phyloP scores from a whole-genome alignment of 441 rosid species.

The Rhodomyrtus psidioides region DNA sequence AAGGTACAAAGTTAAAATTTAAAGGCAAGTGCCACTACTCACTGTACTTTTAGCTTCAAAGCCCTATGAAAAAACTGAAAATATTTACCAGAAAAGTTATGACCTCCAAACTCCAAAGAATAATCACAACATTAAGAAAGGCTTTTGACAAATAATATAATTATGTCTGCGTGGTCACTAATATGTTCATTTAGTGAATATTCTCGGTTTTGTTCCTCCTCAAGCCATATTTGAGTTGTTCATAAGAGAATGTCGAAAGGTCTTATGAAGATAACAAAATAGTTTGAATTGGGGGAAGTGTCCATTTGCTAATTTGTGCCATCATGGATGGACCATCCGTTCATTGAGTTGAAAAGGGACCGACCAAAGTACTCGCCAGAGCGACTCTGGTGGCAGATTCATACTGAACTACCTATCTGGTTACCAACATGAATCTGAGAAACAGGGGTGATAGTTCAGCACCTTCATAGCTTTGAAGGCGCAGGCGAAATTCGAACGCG shows the following conservation, averaged over 20 bases:
- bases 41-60: too few relatives aligned
- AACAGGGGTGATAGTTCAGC: background rate
- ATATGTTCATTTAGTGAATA: too few relatives aligned
- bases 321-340: background rate
- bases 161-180: too few relatives aligned
- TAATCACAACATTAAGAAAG: too few relatives aligned
- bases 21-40: too few relatives aligned
- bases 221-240: background rate
- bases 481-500: background rate
- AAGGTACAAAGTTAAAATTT: too few relatives aligned
- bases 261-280: background rate
- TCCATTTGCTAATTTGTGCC: background rate
- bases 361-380: background rate
- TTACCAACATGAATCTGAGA: background rate
- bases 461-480: background rate
- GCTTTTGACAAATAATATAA: too few relatives aligned
- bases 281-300: background rate
- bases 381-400: background rate
- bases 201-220: background rate
- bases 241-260: background rate
- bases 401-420: background rate
- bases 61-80: too few relatives aligned
- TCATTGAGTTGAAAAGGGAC: background rate
- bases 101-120: too few relatives aligned
- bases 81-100: too few relatives aligned